Base-by-base conservation (phyloP, 306 rosid species). In the Prinsepia uniflora region DNA sequence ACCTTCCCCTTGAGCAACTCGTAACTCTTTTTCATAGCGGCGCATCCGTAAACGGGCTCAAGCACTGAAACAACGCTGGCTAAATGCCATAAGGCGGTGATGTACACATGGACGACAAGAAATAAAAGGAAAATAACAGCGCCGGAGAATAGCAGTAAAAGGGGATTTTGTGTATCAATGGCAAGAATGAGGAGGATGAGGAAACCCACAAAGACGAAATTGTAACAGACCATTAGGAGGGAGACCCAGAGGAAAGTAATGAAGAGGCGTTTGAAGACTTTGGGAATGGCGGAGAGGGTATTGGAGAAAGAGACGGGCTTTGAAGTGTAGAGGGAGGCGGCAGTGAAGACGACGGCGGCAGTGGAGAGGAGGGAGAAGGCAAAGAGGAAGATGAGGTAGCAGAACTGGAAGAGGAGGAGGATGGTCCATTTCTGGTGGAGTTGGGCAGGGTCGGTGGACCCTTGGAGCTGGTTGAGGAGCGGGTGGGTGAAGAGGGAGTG, bases 401-500 rank as follows among this genome's bases (percentile, higher is more conserved):
- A 82, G 80, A 94, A 94, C 24, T 89, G 99, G 67, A 91, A 66
- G 71, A 81, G 6, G 53, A 94, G 88, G 53, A 94, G 96, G 40
- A 89, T 67, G 68, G 96, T 78, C 96, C 92, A 91, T 71, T 89
- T 78, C 19, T 87, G 99, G 13, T 77, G 65, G 80, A 85, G 68
- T 49, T 89, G 88, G 11, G 80, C 63, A 4, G 92, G 89, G 66
- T 89, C 96, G 10, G 83, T 22, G 48, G 76, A 78, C 0, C 72
- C 71, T 64, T 94, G 87, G 60, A 94, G 87, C 70, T 91, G 92
- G 0, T 73, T 41, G 2, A 94, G 75, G 30, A 94, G 70, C 0
- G 97, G 97, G 74, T 89, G 96, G 15, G 99, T 91, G 89, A 91
- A 94, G 73, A 94, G 92, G 0, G 99, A 86, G 82, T 91, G 97